phyloP scores from a whole-genome alignment of 208 protist species.

The Acanthamoeba sp. region DNA sequence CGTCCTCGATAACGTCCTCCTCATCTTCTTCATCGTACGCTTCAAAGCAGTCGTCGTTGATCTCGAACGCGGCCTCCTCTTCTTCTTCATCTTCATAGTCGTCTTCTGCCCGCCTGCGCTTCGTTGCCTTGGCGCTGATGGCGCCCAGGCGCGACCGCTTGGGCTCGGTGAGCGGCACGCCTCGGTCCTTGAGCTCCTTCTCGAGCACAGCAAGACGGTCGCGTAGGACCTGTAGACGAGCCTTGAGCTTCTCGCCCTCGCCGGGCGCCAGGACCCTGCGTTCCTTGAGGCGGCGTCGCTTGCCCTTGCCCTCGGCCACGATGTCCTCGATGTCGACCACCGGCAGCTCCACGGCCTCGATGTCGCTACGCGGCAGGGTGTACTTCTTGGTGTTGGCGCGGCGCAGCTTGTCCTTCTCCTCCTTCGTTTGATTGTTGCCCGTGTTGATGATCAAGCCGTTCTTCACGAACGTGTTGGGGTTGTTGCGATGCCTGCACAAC shows the following conservation, averaged over 20 bases:
- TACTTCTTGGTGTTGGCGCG: conserved; percentile 1
- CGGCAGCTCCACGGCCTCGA: conserved; percentile 43
- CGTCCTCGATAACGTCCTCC: background rate
- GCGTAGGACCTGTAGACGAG: background rate
- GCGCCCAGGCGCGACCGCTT: background rate
- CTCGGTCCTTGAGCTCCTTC: conserved; percentile 33
- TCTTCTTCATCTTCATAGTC: conserved; percentile 11
- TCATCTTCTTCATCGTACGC: background rate
- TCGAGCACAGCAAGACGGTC: background rate
- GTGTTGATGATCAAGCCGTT: conserved; percentile 82
- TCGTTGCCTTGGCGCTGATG: background rate
- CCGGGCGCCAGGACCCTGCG: background rate
- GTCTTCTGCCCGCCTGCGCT: background rate
- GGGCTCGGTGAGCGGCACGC: background rate
- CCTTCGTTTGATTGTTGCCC: conserved; percentile 46
- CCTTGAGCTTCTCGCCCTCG: conserved; percentile 48
- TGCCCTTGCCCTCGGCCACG: conserved; percentile 23
- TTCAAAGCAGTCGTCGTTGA: conserved; percentile 8
- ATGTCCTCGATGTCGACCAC: conserved; percentile 2
- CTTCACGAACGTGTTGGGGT: conserved; percentile 56
- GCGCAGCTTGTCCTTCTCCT: background rate
- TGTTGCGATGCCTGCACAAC: conserved; percentile 21
- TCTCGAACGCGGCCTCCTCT: conserved; percentile 48
- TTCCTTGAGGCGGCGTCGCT: background rate
- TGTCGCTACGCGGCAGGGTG: background rate